Conservation (phyloP, 2,329 filamentous ascomycete genomes). For the Coniosporium tulheliwenetii region DNA sequence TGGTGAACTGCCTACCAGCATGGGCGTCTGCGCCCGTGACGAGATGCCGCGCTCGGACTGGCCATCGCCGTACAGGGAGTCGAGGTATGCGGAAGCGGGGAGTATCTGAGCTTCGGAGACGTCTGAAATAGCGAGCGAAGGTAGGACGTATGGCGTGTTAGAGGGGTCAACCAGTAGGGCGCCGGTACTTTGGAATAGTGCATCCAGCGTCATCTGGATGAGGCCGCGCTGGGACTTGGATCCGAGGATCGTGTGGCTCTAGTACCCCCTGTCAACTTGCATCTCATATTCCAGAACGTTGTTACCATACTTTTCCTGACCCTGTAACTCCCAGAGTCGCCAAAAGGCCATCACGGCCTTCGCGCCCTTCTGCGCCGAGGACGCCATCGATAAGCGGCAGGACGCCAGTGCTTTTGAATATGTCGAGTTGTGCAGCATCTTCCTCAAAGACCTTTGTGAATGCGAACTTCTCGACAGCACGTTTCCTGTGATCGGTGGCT, state of each 20-base stretch:
- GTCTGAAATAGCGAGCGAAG: slow-evolving; percentile 63
- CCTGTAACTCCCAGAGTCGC: slow-evolving; percentile 90
- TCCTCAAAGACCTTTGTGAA: slow-evolving; percentile 93
- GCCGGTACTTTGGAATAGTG: slow-evolving; percentile 71
- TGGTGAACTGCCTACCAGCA: slow-evolving; percentile 26
- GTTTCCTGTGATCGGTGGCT: slow-evolving; percentile 65
- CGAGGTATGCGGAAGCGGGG: slow-evolving; percentile 61
- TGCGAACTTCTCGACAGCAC: slow-evolving; percentile 82
- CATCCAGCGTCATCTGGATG: slow-evolving; percentile 80
- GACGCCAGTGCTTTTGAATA: slow-evolving; percentile 70
- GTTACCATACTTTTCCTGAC: slow-evolving; percentile 64
- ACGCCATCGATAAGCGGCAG: slow-evolving; percentile 67
- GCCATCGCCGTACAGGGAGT: slow-evolving; percentile 59
- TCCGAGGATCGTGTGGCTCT: slow-evolving; percentile 94
- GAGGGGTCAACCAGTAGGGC: slow-evolving; percentile 49
- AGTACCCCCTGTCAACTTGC: slow-evolving; percentile 1
- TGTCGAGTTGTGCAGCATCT: slow-evolving; percentile 63
- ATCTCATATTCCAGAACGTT: background rate
- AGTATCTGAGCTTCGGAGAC: slow-evolving; percentile 66
- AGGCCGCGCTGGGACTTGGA: slow-evolving; percentile 74
- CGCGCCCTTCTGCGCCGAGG: slow-evolving; percentile 52
- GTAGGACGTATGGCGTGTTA: slow-evolving; percentile 44
- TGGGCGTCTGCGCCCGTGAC: slow-evolving; percentile 27
- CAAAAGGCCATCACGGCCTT: slow-evolving; percentile 76
- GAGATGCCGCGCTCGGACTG: slow-evolving; percentile 34